Evolutionary conservation across 78 protist genomes (phyloP).

Genomic region (Isochrysis galbana): DNA sequence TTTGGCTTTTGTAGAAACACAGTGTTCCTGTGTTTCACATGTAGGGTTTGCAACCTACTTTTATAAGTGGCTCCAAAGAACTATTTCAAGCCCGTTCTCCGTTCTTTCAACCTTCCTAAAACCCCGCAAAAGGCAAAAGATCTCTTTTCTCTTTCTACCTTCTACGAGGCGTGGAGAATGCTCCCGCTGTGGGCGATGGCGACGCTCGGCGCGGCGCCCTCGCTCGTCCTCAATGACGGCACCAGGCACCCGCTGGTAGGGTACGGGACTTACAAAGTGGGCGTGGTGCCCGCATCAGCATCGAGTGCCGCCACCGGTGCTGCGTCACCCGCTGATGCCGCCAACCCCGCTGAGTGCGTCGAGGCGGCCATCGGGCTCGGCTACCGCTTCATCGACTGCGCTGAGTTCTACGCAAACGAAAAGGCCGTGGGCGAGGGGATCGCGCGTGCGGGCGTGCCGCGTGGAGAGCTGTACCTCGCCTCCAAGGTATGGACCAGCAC

Average conservation of each 20-base stretch:
- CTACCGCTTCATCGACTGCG: constrained; percentile 64
- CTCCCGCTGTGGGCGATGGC: too few relatives aligned
- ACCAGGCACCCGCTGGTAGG: constrained; percentile 7
- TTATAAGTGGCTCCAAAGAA: too few relatives aligned
- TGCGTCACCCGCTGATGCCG: not conserved
- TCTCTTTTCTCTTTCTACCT: too few relatives aligned
- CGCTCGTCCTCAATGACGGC: constrained; percentile 32
- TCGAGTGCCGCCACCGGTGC: not conserved
- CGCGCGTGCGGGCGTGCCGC: not conserved
- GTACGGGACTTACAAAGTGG: constrained; percentile 42
- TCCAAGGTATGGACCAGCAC: constrained; percentile 37
- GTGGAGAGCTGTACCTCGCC: constrained; percentile 42
- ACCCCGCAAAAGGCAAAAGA: too few relatives aligned
- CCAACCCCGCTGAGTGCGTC: not conserved
- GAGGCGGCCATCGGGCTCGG: constrained; percentile 33
- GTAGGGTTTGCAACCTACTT: too few relatives aligned
- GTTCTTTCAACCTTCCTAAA: too few relatives aligned
- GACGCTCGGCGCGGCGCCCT: too few relatives aligned
- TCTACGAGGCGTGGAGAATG: too few relatives aligned
- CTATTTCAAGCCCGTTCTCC: too few relatives aligned
- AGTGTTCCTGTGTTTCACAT: too few relatives aligned
- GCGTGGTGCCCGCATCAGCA: not conserved
- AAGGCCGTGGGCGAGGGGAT: constrained; percentile 44
- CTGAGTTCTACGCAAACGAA: constrained; percentile 63
- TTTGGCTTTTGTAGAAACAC: too few relatives aligned